These are phyloP conservation scores for Verticillium albo-atrum DNA, from an alignment of 2,329 filamentous ascomycete genomes.

Conservation along the genomic window DNA sequence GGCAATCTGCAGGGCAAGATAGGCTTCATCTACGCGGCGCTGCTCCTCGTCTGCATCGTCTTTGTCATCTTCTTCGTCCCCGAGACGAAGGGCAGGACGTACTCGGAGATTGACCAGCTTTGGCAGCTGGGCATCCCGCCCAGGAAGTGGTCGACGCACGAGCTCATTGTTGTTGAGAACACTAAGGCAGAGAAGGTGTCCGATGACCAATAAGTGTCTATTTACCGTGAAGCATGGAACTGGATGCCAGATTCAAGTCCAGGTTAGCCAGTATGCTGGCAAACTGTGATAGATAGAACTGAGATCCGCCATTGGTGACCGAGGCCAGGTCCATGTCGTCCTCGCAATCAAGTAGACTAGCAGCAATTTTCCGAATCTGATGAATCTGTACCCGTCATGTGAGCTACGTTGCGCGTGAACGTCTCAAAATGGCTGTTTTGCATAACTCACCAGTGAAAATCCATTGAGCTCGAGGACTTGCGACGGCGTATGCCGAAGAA, in stretches of 20 bases:
- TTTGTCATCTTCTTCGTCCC: conserved; percentile 28
- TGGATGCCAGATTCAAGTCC: neutral
- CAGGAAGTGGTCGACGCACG: neutral
- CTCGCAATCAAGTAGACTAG: neutral
- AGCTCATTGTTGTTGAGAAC: neutral
- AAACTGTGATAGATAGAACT: neutral
- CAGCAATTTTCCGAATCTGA: neutral
- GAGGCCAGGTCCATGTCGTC: neutral
- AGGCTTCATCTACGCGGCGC: conserved; percentile 30
- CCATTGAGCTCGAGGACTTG: neutral
- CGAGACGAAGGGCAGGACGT: conserved; percentile 15
- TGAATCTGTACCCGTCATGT: neutral
- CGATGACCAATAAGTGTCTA: neutral
- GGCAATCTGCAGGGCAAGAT: conserved; percentile 32
- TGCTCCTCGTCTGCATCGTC: conserved; percentile 18
- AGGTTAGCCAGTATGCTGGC: neutral
- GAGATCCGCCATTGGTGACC: neutral
- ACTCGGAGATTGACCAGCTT: conserved; percentile 14
- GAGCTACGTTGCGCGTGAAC: neutral
- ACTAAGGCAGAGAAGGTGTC: neutral
- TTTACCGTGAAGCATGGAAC: neutral
- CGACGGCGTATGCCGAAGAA: neutral
- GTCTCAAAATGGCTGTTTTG: neutral
- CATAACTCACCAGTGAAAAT: neutral
- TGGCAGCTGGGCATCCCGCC: conserved; percentile 3